Evolutionary conservation across 176 grass and related monocot species (phyloP).

Genomic region (Zea luxurians): DNA sequence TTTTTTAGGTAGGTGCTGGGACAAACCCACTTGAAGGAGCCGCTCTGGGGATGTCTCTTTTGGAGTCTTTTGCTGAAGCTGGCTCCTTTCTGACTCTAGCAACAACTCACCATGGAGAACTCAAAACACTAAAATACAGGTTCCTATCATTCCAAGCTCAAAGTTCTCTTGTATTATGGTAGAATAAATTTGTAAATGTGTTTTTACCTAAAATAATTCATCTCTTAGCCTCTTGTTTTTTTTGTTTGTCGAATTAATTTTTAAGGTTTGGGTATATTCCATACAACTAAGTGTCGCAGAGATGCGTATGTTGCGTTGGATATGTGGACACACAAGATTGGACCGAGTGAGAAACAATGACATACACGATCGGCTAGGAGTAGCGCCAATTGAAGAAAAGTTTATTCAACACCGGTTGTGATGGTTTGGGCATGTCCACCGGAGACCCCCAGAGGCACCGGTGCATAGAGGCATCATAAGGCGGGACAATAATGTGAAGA

Average conservation of each 20-base stretch:
- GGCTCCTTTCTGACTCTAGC: slow-evolving; percentile 71
- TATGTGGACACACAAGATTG: too few species aligned
- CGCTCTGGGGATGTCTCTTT: slow-evolving; percentile 78
- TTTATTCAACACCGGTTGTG: too few species aligned
- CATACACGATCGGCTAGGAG: too few species aligned
- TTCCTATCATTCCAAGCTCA: slow-evolving; percentile 40
- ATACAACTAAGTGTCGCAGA: not conserved
- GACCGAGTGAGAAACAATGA: too few species aligned
- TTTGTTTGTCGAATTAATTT: not conserved
- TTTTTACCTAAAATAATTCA: not conserved
- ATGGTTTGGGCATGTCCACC: too few species aligned
- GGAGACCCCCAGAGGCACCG: too few species aligned
- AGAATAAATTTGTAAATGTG: not conserved
- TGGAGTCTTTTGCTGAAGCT: slow-evolving; percentile 76
- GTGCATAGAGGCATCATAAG: too few species aligned
- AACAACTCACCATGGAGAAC: slow-evolving; percentile 84
- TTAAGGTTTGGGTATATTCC: not conserved
- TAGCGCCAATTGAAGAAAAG: too few species aligned
- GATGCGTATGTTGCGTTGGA: too few species aligned
- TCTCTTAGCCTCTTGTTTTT: not conserved
- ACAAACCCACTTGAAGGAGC: slow-evolving; percentile 89
- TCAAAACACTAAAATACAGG: slow-evolving; percentile 89
- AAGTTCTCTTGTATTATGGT: slow-evolving; percentile 13
- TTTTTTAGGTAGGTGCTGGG: slow-evolving; percentile 69
- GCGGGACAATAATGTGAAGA: too few species aligned